phyloP scores from a whole-genome alignment of 139 green algal species.

The Chlorella sp. region DNA sequence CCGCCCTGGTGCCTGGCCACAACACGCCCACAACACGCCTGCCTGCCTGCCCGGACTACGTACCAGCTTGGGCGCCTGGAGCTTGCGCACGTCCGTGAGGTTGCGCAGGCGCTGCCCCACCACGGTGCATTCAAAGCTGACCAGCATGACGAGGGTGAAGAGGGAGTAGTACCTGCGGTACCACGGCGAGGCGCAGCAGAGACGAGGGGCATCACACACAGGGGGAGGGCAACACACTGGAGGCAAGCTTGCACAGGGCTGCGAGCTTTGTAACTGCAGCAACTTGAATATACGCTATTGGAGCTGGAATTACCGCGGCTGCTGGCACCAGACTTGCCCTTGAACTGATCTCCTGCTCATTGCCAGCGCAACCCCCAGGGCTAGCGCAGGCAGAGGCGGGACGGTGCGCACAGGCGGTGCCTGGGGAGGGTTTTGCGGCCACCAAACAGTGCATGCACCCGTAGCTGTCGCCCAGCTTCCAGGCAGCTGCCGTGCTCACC shows the following conservation, averaged over 20 bases:
- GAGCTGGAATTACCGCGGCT: too few relatives aligned
- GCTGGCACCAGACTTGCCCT: too few relatives aligned
- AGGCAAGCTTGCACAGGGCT: too few relatives aligned
- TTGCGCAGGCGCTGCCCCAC: conserved; percentile 89
- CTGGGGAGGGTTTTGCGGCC: not conserved
- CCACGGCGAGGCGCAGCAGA: too few relatives aligned
- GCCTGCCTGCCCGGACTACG: not conserved
- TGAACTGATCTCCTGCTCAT: too few relatives aligned
- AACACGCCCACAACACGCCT: too few relatives aligned
- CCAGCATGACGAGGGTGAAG: conserved; percentile 98
- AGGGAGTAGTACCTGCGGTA: conserved; percentile 91
- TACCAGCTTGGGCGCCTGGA: conserved; percentile 83
- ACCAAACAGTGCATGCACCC: not conserved
- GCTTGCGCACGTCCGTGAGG: conserved; percentile 84
- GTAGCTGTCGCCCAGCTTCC: not conserved
- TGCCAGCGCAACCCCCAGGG: not conserved
- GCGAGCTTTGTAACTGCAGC: too few relatives aligned
- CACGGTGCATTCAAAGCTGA: conserved; percentile 98
- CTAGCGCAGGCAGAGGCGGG: too few relatives aligned
- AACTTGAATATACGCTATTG: too few relatives aligned
- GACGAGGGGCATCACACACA: not conserved
- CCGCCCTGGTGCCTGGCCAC: too few relatives aligned
- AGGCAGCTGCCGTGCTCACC: conserved; percentile 47
- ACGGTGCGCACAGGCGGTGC: not conserved
- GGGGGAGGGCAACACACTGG: too few relatives aligned